Conservation (phyloP, 441 rosid genomes). For the Jatropha multifida region DNA sequence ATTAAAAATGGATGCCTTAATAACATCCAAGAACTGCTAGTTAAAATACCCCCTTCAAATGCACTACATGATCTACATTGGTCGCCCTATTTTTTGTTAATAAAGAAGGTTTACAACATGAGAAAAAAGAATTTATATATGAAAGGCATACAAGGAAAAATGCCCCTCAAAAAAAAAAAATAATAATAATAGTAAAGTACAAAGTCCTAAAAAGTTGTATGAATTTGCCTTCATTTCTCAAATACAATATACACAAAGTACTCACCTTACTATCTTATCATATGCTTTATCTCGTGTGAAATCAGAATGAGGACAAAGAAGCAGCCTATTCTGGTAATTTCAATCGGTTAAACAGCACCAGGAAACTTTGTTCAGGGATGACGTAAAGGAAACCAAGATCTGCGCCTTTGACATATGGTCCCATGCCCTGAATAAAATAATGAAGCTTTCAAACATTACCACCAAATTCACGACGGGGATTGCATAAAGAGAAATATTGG, state of each 20-base stretch:
- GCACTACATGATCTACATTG: not conserved
- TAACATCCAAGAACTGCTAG: not conserved
- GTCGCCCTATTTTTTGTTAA: slow-evolving; percentile 1
- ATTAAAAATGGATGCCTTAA: not conserved
- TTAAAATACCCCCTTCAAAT: not conserved
- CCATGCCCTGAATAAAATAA: slow-evolving; percentile 51
- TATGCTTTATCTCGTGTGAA: not conserved
- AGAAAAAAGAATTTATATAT: not conserved
- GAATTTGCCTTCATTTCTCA: slow-evolving; percentile 8
- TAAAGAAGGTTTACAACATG: slow-evolving; percentile 27
- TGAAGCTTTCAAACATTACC: not conserved
- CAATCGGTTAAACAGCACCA: slow-evolving; percentile 84
- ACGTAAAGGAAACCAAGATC: slow-evolving; percentile 88
- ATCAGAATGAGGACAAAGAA: not conserved
- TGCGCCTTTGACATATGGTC: slow-evolving; percentile 74
- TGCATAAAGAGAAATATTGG: not conserved
- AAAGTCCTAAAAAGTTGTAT: not conserved
- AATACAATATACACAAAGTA: slow-evolving; percentile 3
- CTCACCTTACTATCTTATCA: slow-evolving; percentile 8
- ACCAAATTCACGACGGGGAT: too few relatives aligned
- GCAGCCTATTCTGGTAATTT: slow-evolving; percentile 58
- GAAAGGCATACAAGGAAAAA: slow-evolving; percentile 17
- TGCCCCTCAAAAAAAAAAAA: slow-evolving; percentile 6
- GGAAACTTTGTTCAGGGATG: slow-evolving; percentile 87
- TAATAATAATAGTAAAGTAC: not conserved